Base-by-base conservation (phyloP, 2,329 filamentous ascomycete species). In the Lasiodiplodia citricola region DNA sequence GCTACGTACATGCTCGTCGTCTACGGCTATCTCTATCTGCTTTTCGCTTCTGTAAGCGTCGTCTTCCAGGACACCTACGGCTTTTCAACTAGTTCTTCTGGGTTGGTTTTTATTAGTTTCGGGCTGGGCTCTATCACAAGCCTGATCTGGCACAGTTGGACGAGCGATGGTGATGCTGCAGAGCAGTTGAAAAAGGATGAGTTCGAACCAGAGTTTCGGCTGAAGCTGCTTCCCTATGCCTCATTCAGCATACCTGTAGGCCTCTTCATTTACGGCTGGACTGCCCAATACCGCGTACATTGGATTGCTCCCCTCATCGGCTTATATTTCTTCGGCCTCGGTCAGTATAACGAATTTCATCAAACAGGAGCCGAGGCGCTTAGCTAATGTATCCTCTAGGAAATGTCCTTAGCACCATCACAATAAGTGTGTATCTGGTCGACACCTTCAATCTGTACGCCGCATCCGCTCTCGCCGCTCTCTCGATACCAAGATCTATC, bases 381-480 rank as follows among this genome's bases (percentile, higher is more conserved):
- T 1, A 25, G 58, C 23, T 28, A 25, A 16, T 8, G 8, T 35
- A 13, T 50, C 18, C 50, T 62, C 72, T 21, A 47, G 38, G 28
- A 6, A 38, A 47, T 28, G 28, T 25, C 58, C 28, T 50, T 52
- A 70, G 52, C 37, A 41, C 37, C 11, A 70, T 77, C 81, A 78
- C 82, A 0, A 74, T 85, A 2, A 82, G 84, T 55, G 86, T 86
- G 10, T 92, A 92, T 70, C 81, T 91, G 2, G 86, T 91, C 60
- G 89, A 92, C 67, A 82, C 84, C 2, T 90, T 85, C 73, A 81
- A 83, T 0, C 78, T 83, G 69, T 87, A 89, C 71, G 87, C 88
- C 1, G 89, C 89, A 0, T 88, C 86, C 8, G 71, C 72, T 1
- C 2, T 87, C 87, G 4, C 88, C 85, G 18, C 89, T 86, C 68